Percentiles rank a stretch among this genome's conserved stretches.
Evolutionary conservation across 228 moss, liverwort and hornwort species (phyloP).

Genomic region (Sphagnum fallax): DNA sequence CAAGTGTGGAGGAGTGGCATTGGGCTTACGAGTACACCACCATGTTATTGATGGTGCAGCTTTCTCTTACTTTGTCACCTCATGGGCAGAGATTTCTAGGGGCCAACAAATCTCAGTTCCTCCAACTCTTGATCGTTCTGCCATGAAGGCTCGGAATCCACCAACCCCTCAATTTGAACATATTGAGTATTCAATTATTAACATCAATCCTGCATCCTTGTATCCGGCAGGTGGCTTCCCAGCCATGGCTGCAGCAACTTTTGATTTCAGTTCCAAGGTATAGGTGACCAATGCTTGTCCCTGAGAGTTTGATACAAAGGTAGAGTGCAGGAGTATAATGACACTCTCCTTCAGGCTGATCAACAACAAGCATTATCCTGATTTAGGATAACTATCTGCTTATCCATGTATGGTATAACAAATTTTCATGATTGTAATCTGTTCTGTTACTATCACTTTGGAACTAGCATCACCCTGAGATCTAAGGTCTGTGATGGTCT

Average conservation of each 20-base stretch:
- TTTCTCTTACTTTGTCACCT: slow-evolving; percentile 11
- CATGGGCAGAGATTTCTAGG: slow-evolving; percentile 24
- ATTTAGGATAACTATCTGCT: not conserved
- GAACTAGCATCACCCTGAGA: too few relatives aligned
- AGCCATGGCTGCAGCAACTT: slow-evolving; percentile 12
- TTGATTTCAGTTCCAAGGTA: slow-evolving; percentile 13
- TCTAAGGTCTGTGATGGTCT: too few relatives aligned
- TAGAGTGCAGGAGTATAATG: not conserved
- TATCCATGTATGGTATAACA: not conserved
- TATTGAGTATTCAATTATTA: slow-evolving; percentile 15
- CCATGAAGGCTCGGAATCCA: slow-evolving; percentile 15
- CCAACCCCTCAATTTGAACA: slow-evolving; percentile 15
- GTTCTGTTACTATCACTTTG: too few relatives aligned
- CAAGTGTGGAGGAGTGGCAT: slow-evolving; percentile 23
- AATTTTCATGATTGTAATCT: too few relatives aligned
- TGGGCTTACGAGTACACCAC: slow-evolving; percentile 27
- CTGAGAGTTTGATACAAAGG: not conserved
- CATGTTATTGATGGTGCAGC: slow-evolving; percentile 25
- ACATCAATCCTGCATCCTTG: slow-evolving; percentile 2
- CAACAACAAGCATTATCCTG: not conserved
- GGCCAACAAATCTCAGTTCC: slow-evolving; percentile 11
- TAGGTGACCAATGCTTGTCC: not conserved
- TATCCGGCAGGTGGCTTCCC: slow-evolving; percentile 1
- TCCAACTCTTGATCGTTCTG: slow-evolving; percentile 21
- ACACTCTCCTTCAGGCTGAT: not conserved